phyloP scores from a whole-genome alignment of 495 filamentous ascomycete genomes.

The Aspergillus bridgeri region DNA sequence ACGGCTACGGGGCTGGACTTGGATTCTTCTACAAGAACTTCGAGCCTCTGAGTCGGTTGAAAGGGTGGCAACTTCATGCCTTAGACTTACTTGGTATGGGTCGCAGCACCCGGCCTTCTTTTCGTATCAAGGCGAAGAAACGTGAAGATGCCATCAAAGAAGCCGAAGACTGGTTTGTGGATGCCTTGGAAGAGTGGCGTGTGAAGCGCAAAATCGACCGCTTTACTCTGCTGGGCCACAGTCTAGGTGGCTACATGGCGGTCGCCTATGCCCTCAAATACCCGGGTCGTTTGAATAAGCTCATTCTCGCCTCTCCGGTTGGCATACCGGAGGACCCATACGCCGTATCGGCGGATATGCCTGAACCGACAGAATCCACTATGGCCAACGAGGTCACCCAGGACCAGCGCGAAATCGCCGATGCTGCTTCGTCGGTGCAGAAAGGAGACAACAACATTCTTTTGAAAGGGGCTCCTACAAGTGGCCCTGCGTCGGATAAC shows the following conservation, averaged over 20 bases:
- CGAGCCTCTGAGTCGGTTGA: conserved; percentile 70
- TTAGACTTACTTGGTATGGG: conserved; percentile 95
- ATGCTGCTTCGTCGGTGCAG: conserved; percentile 23
- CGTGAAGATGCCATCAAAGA: conserved; percentile 78
- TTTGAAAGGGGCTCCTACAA: conserved; percentile 47
- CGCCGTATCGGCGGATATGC: conserved; percentile 76
- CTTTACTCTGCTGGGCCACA: conserved; percentile 91
- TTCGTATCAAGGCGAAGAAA: conserved; percentile 78
- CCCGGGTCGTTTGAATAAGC: conserved; percentile 87
- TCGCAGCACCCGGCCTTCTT: conserved; percentile 77
- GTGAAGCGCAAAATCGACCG: conserved; percentile 81
- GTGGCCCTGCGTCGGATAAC: conserved; percentile 30
- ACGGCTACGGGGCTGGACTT: conserved; percentile 92
- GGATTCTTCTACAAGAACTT: conserved; percentile 99
- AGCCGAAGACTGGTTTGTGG: conserved; percentile 94
- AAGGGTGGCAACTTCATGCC: conserved; percentile 87
- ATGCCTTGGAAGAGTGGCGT: conserved; percentile 95
- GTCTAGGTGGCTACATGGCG: conserved; percentile 88
- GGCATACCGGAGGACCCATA: conserved; percentile 95
- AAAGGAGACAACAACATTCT: conserved; percentile 58
- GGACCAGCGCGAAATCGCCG: conserved; percentile 58
- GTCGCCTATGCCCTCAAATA: conserved; percentile 96
- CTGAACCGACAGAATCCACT: conserved; percentile 67
- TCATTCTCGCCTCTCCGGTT: conserved; percentile 90
- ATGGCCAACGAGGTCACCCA: conserved; percentile 71